Conservation (phyloP, 2,329 filamentous ascomycete genomes). For the Exophiala calicioides region DNA sequence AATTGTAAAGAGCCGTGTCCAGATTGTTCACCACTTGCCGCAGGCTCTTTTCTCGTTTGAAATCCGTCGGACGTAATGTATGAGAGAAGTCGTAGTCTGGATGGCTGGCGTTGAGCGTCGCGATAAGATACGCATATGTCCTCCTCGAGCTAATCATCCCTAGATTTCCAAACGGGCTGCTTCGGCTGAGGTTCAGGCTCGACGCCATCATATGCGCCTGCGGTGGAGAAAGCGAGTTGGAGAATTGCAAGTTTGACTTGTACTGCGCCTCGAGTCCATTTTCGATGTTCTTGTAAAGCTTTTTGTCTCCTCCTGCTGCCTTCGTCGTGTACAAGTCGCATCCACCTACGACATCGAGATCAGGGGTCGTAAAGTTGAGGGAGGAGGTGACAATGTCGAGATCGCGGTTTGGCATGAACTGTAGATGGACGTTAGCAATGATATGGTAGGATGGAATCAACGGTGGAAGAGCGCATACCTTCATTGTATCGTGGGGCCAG, state of each 20-base stretch:
- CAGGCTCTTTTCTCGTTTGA: slow-evolving; percentile 78
- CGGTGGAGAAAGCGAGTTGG: slow-evolving; percentile 82
- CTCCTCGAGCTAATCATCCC: slow-evolving; percentile 85
- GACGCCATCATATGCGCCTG: slow-evolving; percentile 69
- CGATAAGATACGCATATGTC: slow-evolving; percentile 94
- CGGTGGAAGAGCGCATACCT: slow-evolving; percentile 26
- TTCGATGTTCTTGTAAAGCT: slow-evolving; percentile 94
- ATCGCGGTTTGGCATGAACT: slow-evolving; percentile 90
- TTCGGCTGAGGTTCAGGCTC: slow-evolving; percentile 73
- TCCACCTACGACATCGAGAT: slow-evolving; percentile 87
- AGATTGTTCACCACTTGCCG: slow-evolving; percentile 82
- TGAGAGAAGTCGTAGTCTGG: slow-evolving; percentile 97
- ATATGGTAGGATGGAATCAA: neutral
- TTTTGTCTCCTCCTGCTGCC: slow-evolving; percentile 92
- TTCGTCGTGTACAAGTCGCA: slow-evolving; percentile 98
- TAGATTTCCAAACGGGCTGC: slow-evolving; percentile 88
- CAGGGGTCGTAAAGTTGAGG: slow-evolving; percentile 91
- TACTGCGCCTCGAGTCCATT: slow-evolving; percentile 88
- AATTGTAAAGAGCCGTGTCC: slow-evolving; percentile 82
- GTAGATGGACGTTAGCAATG: slow-evolving; percentile 33
- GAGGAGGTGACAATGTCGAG: slow-evolving; percentile 90
- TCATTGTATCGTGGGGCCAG: slow-evolving; percentile 27
- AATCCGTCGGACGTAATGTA: slow-evolving; percentile 83
- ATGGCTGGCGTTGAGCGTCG: slow-evolving; percentile 93
- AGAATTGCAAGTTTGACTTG: slow-evolving; percentile 80